Percentiles rank a stretch among this genome's conserved stretches.
Evolutionary conservation across 1,284 basidiomycete genomes (phyloP).

Genomic region (Naganishia cerealis): DNA sequence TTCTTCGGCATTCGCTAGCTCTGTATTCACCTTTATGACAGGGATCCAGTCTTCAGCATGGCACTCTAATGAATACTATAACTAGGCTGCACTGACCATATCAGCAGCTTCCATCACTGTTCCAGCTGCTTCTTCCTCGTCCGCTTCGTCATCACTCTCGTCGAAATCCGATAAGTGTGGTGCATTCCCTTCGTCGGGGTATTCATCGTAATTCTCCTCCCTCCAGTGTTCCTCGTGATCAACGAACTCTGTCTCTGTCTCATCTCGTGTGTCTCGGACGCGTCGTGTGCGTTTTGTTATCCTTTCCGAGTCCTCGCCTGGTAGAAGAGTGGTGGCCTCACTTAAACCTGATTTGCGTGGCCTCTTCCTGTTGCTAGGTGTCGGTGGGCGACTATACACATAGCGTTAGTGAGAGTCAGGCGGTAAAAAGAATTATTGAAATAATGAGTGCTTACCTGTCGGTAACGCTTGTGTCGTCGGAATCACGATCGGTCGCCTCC

Average conservation of each 20-base stretch:
- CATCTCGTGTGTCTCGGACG: conserved; percentile 21
- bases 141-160: conserved; percentile 18
- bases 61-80: not conserved
- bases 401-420: not conserved
- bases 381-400: conserved; percentile 16
- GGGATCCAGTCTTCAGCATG: not conserved
- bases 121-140: conserved; percentile 20
- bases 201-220: conserved; percentile 35
- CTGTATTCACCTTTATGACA: not conserved
- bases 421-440: too few species aligned
- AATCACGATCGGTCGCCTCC: conserved; percentile 19
- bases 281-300: conserved; percentile 14
- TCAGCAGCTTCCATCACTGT: conserved; percentile 19
- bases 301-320: conserved; percentile 10
- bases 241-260: conserved; percentile 29
- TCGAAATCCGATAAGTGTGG: conserved; percentile 19
- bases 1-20: conserved; percentile 4
- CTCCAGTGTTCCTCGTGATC: conserved; percentile 31
- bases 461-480: conserved; percentile 15
- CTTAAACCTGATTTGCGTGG: conserved; percentile 26
- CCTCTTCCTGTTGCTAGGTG: conserved; percentile 22
- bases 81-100: conserved; percentile 9
- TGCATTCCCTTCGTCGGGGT: conserved; percentile 33
- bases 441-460: conserved; percentile 12
- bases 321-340: not conserved